phyloP scores from a whole-genome alignment of 2,329 filamentous ascomycete genomes.

The Diaporthe sp. region DNA sequence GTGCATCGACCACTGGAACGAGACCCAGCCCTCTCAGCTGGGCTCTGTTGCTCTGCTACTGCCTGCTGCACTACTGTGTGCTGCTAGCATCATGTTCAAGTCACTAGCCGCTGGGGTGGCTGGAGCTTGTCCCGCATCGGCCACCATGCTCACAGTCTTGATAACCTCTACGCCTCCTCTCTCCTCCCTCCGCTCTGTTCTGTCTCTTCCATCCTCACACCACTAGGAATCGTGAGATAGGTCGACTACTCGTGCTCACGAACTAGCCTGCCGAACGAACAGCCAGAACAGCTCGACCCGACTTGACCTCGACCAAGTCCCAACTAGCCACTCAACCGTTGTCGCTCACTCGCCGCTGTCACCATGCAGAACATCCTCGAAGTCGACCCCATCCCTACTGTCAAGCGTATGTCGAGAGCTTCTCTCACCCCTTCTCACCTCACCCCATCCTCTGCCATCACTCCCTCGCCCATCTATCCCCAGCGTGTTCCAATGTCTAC shows the following conservation, averaged over 20 bases:
- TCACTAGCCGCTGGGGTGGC: slow-evolving; percentile 10
- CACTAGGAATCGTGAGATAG: background rate
- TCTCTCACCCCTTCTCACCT: background rate
- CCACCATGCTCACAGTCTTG: background rate
- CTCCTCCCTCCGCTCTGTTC: background rate
- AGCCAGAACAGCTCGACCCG: background rate
- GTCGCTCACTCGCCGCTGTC: background rate
- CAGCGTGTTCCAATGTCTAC: too few species aligned
- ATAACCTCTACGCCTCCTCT: background rate
- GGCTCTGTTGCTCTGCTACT: slow-evolving; percentile 14
- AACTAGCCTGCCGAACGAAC: background rate
- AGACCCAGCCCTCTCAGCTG: slow-evolving; percentile 30
- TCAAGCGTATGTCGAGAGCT: slow-evolving; percentile 27
- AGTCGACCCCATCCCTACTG: slow-evolving; percentile 33
- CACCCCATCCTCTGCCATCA: background rate
- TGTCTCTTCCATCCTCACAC: background rate
- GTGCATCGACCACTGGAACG: slow-evolving; percentile 29
- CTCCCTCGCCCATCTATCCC: too few species aligned
- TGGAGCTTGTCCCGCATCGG: background rate
- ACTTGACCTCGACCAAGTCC: background rate
- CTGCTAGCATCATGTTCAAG: background rate
- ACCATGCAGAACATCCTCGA: slow-evolving; percentile 32
- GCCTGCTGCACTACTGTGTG: background rate
- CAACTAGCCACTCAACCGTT: background rate
- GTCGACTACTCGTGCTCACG: background rate